These are phyloP conservation scores for Dendrobium nobile DNA, from an alignment of 106 monocot species.

Conservation along the genomic window DNA sequence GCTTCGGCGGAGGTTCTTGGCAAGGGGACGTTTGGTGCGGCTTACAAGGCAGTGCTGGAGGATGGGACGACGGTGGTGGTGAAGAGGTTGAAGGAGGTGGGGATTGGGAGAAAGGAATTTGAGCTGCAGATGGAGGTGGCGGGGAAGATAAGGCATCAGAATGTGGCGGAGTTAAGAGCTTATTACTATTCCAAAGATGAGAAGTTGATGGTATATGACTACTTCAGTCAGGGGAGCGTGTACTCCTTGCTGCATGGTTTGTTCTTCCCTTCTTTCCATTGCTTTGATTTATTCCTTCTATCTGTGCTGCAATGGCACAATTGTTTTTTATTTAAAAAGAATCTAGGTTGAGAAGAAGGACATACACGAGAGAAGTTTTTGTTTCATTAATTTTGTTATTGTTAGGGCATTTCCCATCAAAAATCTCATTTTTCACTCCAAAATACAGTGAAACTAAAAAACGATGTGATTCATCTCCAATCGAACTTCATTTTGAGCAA, in stretches of 20 bases:
- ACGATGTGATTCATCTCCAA: too few relatives aligned
- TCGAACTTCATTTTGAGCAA: too few relatives aligned
- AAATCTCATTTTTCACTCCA: too few relatives aligned
- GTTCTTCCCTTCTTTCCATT: background rate
- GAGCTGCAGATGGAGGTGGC: conserved; percentile 86
- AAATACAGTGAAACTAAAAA: too few relatives aligned
- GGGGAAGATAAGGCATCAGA: conserved; percentile 52
- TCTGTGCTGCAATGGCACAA: too few relatives aligned
- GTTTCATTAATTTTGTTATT: too few relatives aligned
- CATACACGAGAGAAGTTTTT: too few relatives aligned
- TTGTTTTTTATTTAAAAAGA: too few relatives aligned
- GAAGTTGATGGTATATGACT: conserved; percentile 69
- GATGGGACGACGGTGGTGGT: conserved; percentile 56
- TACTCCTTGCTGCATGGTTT: conserved; percentile 60
- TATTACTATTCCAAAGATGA: conserved; percentile 92
- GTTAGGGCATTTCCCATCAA: too few relatives aligned
- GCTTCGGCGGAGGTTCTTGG: conserved; percentile 61
- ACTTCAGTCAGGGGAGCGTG: conserved; percentile 43
- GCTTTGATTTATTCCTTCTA: background rate
- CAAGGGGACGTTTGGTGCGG: conserved; percentile 54
- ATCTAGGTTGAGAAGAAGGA: too few relatives aligned
- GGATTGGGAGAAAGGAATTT: conserved; percentile 59
- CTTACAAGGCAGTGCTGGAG: conserved; percentile 61
- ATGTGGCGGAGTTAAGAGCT: conserved; percentile 54
- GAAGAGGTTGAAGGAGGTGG: conserved; percentile 72